phyloP scores from a whole-genome alignment of 768 basidiomycete genomes.

The Termitomyces heimii region DNA sequence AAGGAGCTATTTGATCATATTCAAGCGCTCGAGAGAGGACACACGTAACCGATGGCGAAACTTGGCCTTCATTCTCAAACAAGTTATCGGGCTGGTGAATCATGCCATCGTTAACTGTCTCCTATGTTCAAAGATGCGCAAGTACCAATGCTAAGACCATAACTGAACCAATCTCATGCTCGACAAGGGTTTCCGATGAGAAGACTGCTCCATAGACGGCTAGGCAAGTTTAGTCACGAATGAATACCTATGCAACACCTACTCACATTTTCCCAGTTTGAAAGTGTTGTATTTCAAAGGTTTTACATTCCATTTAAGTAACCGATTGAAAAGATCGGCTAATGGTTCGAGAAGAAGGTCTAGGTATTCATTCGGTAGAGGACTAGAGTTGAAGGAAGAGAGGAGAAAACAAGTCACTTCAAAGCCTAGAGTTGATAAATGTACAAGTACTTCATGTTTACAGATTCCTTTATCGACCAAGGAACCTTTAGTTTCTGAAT shows the following conservation, averaged over 20 bases:
- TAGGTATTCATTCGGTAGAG: background rate
- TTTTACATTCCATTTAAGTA: no score
- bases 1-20: no score
- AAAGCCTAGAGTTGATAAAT: no score
- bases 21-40: no score
- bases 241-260: background rate
- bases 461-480: background rate
- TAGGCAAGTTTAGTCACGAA: background rate
- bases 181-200: background rate
- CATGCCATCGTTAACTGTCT: no score
- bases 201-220: background rate
- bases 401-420: no score
- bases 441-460: no score
- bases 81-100: background rate
- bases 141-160: no score
- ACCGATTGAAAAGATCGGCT: background rate
- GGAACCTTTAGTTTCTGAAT: background rate
- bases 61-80: background rate
- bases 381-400: background rate
- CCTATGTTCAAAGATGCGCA: no score
- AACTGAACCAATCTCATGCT: background rate
- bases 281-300: background rate
- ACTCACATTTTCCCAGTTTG: background rate
- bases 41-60: no score
- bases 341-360: background rate